phyloP scores from a whole-genome alignment of 192 early-diverging fungal species.

The Rhizophagus clarus region DNA sequence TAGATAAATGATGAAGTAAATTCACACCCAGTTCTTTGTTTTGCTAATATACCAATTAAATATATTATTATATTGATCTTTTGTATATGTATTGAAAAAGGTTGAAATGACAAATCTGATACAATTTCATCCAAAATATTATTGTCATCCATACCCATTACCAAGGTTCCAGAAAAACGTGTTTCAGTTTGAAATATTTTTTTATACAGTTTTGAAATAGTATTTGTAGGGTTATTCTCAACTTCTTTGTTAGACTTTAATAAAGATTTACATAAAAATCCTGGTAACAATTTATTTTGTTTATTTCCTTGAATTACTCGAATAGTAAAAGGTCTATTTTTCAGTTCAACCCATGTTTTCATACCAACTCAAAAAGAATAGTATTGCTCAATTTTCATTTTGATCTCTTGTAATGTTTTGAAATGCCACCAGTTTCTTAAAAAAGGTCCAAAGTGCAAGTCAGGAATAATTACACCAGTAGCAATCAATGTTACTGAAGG shows the following conservation, averaged over 20 bases:
- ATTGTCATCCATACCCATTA: not conserved
- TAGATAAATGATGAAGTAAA: constrained; percentile 1
- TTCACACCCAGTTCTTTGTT: not conserved
- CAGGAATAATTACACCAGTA: not conserved
- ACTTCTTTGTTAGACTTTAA: not conserved
- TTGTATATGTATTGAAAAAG: not conserved
- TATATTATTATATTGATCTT: not conserved
- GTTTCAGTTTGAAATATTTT: not conserved
- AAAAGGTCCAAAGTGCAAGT: not conserved
- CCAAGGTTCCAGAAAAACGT: not conserved
- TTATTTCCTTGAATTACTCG: not conserved
- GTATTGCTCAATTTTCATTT: not conserved
- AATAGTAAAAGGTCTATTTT: not conserved
- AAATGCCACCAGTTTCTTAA: not conserved
- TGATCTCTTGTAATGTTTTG: not conserved
- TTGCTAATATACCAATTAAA: not conserved
- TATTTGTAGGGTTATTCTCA: not conserved
- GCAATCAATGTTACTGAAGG: not conserved
- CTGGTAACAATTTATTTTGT: not conserved
- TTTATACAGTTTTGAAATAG: not conserved
- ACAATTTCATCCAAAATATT: not conserved
- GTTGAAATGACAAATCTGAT: not conserved
- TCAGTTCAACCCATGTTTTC: not conserved
- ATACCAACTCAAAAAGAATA: not conserved
- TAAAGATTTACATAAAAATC: not conserved